Evolutionary conservation across 768 basidiomycete genomes (phyloP).

Genomic region (Mycena leptocephala): DNA sequence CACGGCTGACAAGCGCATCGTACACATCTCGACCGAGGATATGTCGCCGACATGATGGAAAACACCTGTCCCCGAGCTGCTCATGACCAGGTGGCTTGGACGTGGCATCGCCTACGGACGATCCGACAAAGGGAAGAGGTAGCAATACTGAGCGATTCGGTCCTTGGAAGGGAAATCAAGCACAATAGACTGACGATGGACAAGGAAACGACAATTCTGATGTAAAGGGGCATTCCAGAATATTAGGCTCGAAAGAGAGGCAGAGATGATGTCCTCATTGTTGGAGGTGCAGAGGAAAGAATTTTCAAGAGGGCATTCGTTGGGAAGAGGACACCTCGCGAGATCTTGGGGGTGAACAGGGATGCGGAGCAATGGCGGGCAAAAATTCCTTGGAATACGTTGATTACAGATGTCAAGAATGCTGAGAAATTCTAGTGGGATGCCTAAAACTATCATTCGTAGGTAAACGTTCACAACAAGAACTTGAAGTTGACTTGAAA

Average conservation of each 20-base stretch:
- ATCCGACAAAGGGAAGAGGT: slow-evolving; percentile 33
- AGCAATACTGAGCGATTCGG: slow-evolving; percentile 38
- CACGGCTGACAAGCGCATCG: slow-evolving; percentile 43
- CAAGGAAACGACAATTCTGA: slow-evolving; percentile 35
- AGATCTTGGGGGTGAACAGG: slow-evolving; percentile 42
- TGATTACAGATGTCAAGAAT: too few species aligned
- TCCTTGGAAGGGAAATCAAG: slow-evolving; percentile 47
- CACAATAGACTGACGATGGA: slow-evolving; percentile 41
- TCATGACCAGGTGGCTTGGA: slow-evolving; percentile 27
- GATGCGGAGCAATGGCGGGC: not conserved
- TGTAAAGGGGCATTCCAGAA: slow-evolving; percentile 31
- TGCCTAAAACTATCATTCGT: too few species aligned
- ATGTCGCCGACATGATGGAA: slow-evolving; percentile 42
- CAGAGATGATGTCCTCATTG: slow-evolving; percentile 36
- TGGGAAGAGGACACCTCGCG: slow-evolving; percentile 41
- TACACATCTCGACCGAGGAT: slow-evolving; percentile 49
- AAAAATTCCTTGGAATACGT: not conserved
- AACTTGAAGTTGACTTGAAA: too few species aligned
- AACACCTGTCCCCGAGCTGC: slow-evolving; percentile 47
- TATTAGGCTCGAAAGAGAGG: slow-evolving; percentile 37
- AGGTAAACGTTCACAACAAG: too few species aligned
- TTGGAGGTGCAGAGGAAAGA: slow-evolving; percentile 43
- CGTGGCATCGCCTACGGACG: too few species aligned
- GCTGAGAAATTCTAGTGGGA: too few species aligned
- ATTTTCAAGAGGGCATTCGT: slow-evolving; percentile 37